Evolutionary conservation across 208 protist species (phyloP), one percentile per base, ranked within the genome.

Genomic region (Trypanosomatidae sp.): DNA sequence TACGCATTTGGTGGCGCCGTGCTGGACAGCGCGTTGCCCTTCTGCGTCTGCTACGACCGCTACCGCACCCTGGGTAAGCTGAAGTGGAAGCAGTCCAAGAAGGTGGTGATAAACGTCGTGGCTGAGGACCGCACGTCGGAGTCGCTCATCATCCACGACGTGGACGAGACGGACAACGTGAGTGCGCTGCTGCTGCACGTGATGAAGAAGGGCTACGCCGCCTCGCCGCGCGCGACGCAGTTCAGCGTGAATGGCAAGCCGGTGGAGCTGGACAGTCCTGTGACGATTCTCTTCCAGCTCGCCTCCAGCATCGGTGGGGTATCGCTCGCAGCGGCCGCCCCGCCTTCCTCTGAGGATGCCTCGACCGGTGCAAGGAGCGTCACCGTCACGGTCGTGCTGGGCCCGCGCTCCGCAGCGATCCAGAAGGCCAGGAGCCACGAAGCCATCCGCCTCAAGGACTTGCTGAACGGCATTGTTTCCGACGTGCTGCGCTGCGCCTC

Each of bases 11-110:
- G 82, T 33, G 88, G 91, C n/a, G 83, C 77, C 1, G 71, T 85
- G 28, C 66, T 95, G 6, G 91, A 93, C 76, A 93, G 88, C 75
- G 87, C 83, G 33, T 58, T 95, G 9, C 84, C 85, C 1, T 79
- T 80, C 59, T 87, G 80, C 62, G 70, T 95, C 9, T 71, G 55
- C 62, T 86, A 87, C 73, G 88, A 91, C 62, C 77, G 60, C n/a
- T 82, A 80, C 59, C 79, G 82, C 3, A 52, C 86, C 15, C 69
- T 93, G n/a, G 84, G 84, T 17, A 81, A 86, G 59, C 65, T 76
- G 15, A 55, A 74, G 64, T 79, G 76, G 73, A 73, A 75, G 41
- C 73, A 81, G 74, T 19, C 70, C 43, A 75, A 77, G 59, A 86
- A 83, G 65, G 81, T 83, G 33, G 49, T 81, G 28, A 66, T 87